Evolutionary conservation across 2,329 filamentous ascomycete species (phyloP), one percentile per base, ranked within the genome.

Genomic region (Septoria linicola): DNA sequence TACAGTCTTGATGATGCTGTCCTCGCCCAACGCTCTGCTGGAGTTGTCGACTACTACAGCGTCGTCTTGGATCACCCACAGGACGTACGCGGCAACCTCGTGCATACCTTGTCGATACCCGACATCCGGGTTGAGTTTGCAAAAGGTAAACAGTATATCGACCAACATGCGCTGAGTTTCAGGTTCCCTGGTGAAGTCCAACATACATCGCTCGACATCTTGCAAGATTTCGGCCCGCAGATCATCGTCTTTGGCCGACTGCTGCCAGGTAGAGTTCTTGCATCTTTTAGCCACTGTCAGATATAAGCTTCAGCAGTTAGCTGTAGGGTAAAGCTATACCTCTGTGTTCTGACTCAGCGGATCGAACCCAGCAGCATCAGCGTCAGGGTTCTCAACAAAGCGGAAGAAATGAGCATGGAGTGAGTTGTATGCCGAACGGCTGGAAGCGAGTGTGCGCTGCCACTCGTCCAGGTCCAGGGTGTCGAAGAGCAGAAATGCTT

Each of bases 71-170:
- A 97, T 74, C 1, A 89, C 87, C 79, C 89, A 89, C 5, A 96
- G 75, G 31, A 99, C 83, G 0, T 93, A 91, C 0, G 93, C 93
- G 11, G 97, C 77, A 36, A 99, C 76, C 71, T 99, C 93, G 68
- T 99, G 93, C 92, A 99, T 99, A 8, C 93, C 93, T 73, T 99
- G 93, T n/a, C 93, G 83, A 68, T 99, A 99, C 13, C 89, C 89
- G 47, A 89, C 79, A 60, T 86, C 83, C 1, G 89, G 89, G 65
- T 97, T 89, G 46, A 95, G 80, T 70, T 96, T 97, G 73, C 90
- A 93, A 72, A 91, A 97, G 59, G 99, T 81, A 70, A 97, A 99
- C 27, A 99, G 76, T 25, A 96, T 84, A 66, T 99, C 88, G 25
- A 95, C 73, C 62, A 99, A 84, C 70, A 89, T 87, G 35, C 77